Conservation (phyloP, 108 stramenopile genomes). For the Cyclotella cryptica region DNA sequence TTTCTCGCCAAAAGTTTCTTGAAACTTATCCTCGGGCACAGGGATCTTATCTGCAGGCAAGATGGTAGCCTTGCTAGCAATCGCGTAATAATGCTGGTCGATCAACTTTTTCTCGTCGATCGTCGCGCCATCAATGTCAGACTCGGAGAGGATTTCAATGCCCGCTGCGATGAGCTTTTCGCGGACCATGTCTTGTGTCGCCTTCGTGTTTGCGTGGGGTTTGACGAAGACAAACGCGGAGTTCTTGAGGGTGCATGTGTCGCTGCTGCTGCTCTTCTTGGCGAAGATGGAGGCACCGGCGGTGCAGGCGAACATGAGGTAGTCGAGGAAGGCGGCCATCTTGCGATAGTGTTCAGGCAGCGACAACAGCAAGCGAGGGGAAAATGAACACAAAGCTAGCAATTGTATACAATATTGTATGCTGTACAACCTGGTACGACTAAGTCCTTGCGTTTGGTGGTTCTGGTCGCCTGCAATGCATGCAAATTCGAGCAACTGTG, state of each 20-base stretch:
- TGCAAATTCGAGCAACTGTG: too few species aligned
- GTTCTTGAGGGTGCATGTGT: slow-evolving; percentile 60
- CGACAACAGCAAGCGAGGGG: background rate
- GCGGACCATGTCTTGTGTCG: slow-evolving; percentile 75
- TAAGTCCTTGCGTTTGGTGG: too few species aligned
- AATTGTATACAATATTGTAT: too few species aligned
- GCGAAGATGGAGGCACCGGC: slow-evolving; percentile 49
- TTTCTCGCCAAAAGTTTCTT: slow-evolving; percentile 85
- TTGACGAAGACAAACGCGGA: slow-evolving; percentile 96
- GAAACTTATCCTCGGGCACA: slow-evolving; percentile 87
- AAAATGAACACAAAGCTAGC: too few species aligned
- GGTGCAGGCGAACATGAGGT: slow-evolving; percentile 47
- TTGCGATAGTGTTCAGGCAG: background rate
- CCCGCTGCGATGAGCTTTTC: slow-evolving; percentile 65
- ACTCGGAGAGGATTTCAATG: slow-evolving; percentile 77
- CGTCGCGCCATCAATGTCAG: slow-evolving; percentile 72
- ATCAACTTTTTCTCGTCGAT: slow-evolving; percentile 92
- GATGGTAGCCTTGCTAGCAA: slow-evolving; percentile 93
- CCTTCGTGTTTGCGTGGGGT: slow-evolving; percentile 92
- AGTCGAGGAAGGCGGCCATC: slow-evolving; percentile 40
- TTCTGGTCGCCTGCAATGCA: too few species aligned
- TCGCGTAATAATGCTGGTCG: slow-evolving; percentile 96
- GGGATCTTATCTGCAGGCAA: slow-evolving; percentile 83
- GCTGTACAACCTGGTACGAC: too few species aligned
- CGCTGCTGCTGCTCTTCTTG: slow-evolving; percentile 25